Conservation (phyloP, 805 yeast species). For the Cyberlindnera maclurae region DNA sequence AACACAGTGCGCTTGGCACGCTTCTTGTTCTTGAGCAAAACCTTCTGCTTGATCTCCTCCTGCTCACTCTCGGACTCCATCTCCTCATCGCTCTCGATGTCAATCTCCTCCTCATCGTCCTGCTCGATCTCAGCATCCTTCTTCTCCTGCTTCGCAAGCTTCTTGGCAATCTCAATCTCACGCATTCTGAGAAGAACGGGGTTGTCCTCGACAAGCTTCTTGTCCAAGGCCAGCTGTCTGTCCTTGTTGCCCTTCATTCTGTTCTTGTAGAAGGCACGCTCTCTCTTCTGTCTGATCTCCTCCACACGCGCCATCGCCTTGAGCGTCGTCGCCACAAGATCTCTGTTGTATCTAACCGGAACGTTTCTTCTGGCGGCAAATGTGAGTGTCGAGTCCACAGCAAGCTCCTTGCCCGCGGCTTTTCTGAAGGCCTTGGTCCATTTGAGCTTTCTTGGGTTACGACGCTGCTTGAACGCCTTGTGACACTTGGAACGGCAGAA, state of each 20-base stretch:
- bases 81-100: conserved; percentile 52
- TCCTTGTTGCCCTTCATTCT: conserved; percentile 98
- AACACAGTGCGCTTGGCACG: conserved; percentile 19
- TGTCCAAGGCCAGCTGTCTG: conserved; percentile 75
- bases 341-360: conserved; percentile 96
- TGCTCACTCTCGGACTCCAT: conserved; percentile 38
- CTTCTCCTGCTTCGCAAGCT: conserved; percentile 63
- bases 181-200: conserved; percentile 88
- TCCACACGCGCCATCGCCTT: conserved; percentile 95
- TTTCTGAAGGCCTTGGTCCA: conserved; percentile 99
- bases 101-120: conserved; percentile 45
- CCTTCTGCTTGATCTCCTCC: conserved; percentile 42
- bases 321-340: conserved; percentile 87
- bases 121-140: conserved; percentile 42
- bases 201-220: conserved; percentile 79
- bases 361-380: conserved; percentile 97
- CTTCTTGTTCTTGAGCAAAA: conserved; percentile 24
- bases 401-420: conserved; percentile 98
- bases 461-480: conserved; percentile 93
- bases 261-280: conserved; percentile 97
- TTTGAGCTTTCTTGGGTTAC: conserved; percentile 95
- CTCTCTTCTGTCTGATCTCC: conserved; percentile 93
- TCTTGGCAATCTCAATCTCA: conserved; percentile 82
- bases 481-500: conserved; percentile 98
- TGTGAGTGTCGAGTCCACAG: conserved; percentile 92